These are phyloP conservation scores for Hordeum marinum DNA, from an alignment of 176 grass and related monocot species.

Conservation along the genomic window DNA sequence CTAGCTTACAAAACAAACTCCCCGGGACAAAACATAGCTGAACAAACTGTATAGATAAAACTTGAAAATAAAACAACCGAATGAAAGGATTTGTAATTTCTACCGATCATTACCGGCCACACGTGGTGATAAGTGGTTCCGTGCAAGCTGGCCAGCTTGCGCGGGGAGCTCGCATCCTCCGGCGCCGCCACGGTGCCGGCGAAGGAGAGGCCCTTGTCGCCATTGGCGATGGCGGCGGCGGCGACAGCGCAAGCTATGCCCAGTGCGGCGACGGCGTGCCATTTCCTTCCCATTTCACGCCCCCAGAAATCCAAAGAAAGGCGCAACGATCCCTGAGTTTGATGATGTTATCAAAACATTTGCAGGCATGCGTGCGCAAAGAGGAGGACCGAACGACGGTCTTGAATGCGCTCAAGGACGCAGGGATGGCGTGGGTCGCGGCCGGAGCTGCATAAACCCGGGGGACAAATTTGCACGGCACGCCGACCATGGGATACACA, in stretches of 20 bases:
- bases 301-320: neutral
- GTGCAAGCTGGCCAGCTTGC: neutral
- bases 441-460: neutral
- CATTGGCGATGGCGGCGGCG: neutral
- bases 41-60: neutral
- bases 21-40: neutral
- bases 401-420: neutral
- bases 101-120: constrained; percentile 28
- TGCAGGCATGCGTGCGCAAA: neutral
- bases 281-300: neutral
- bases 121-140: constrained; percentile 24
- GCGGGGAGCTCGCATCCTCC: neutral
- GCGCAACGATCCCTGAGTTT: neutral
- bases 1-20: neutral
- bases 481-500: neutral
- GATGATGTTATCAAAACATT: neutral
- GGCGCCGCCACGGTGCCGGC: neutral
- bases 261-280: neutral
- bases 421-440: neutral
- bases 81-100: neutral
- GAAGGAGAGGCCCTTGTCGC: neutral
- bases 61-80: neutral
- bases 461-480: neutral
- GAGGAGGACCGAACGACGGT: neutral
- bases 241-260: neutral